phyloP scores from a whole-genome alignment of 2,329 filamentous ascomycete species.

The Microdochium bolleyi region DNA sequence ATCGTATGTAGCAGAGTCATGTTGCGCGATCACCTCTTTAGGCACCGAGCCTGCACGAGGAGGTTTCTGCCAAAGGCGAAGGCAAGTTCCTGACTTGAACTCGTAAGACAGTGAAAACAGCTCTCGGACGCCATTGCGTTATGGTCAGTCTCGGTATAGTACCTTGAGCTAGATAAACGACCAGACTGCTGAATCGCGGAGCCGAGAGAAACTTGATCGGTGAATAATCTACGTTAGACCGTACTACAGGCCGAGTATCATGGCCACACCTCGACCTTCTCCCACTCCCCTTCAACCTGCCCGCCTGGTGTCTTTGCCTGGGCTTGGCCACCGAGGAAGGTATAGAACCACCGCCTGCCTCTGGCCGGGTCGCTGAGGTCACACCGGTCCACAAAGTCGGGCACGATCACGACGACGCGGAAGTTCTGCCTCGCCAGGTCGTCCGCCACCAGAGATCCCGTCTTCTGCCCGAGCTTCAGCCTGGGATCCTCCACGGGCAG shows the following conservation, averaged over 20 bases:
- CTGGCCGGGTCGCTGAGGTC: constrained; percentile 62
- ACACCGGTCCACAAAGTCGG: constrained; percentile 67
- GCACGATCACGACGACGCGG: constrained; percentile 73
- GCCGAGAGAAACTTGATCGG: no score
- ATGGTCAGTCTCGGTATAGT: no score
- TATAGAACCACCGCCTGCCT: constrained; percentile 60
- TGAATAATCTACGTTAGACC: not conserved
- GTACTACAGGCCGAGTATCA: constrained; percentile 16
- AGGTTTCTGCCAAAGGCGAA: no score
- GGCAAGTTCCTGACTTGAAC: no score
- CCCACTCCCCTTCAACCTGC: constrained; percentile 49
- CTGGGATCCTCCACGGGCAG: constrained; percentile 32
- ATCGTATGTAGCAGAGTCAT: no score
- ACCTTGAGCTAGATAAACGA: no score
- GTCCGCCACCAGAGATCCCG: constrained; percentile 41
- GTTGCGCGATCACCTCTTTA: no score
- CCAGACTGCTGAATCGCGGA: no score
- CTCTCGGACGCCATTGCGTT: no score
- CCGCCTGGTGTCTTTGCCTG: constrained; percentile 19
- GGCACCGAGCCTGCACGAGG: no score
- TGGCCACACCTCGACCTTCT: constrained; percentile 63
- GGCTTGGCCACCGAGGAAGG: constrained; percentile 35
- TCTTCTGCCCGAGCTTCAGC: constrained; percentile 47
- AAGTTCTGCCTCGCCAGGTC: constrained; percentile 70
- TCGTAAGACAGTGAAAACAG: no score